Percentiles rank a stretch among this genome's conserved stretches.
phyloP scores from a whole-genome alignment of 495 filamentous ascomycete genomes.

The Penicillium salamii region DNA sequence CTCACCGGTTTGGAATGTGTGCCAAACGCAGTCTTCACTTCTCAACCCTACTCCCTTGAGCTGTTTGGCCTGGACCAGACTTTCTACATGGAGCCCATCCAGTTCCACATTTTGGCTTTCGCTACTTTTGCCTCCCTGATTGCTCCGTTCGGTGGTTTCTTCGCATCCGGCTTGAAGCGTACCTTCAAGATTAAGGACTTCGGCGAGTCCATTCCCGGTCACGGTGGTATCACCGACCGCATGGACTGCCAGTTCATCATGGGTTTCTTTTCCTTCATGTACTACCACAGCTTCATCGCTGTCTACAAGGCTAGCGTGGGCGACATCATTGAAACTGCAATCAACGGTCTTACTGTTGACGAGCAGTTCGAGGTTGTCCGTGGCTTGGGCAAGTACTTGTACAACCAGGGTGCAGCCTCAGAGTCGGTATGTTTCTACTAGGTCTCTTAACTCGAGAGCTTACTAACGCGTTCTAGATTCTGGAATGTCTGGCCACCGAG shows the following conservation, averaged over 20 bases:
- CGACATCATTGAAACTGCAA: constrained; percentile 81
- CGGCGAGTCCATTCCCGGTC: constrained; percentile 94
- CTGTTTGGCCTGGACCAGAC: constrained; percentile 58
- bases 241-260: constrained; percentile 99
- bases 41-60: constrained; percentile 72
- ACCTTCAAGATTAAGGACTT: constrained; percentile 99
- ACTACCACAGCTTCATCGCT: constrained; percentile 97
- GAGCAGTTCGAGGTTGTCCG: constrained; percentile 88
- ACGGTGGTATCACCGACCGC: constrained; percentile 96
- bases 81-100: constrained; percentile 78
- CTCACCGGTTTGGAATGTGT: constrained; percentile 87
- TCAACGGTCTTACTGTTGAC: constrained; percentile 76
- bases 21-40: constrained; percentile 89
- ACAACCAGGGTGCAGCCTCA: constrained; percentile 73
- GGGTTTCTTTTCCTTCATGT: constrained; percentile 98
- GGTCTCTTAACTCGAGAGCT: not conserved
- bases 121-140: constrained; percentile 95
- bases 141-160: constrained; percentile 98
- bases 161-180: constrained; percentile 94
- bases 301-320: constrained; percentile 77
- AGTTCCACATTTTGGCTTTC: constrained; percentile 89
- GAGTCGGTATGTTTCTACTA: constrained; percentile 52
- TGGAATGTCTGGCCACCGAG: constrained; percentile 43
- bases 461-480: constrained; percentile 29
- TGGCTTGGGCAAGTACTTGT: constrained; percentile 78